Base-by-base conservation (phyloP, 83 land plant species). In the Isoetes engelmannii region DNA sequence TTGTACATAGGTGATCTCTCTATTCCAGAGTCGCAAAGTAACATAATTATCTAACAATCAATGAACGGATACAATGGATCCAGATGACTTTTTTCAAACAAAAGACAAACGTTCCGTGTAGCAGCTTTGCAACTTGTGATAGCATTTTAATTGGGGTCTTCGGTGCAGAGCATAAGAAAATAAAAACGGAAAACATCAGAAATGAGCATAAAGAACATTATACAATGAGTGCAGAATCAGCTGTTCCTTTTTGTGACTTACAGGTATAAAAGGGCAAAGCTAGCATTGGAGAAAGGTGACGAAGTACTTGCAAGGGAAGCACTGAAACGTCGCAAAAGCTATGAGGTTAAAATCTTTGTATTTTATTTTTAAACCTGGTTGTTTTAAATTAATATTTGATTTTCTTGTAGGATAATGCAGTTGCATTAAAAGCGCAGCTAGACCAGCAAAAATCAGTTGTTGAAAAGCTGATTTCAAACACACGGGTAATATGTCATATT, bases 271-370 rank as follows among this genome's bases (percentile, higher is more conserved):
- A 84, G 87, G 71, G 99, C 99, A 48, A 91, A 89, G 80, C 85
- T 95, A 60, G 99, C 99, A 48, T 84, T 95, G 48, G 81, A 76
- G 37, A 95, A 89, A 78, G 99, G 99, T 67, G 97, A 95, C 43
- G 99, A 95, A 47, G 84, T 84, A 64, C 91, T 95, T 81, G 99
- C 99, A 47, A 88, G 97, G 55, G 99, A 95, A 73, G 99, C 99
- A 61, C 80, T 95, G 5, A 92, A 89, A 70, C 78, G 99, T 41
- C 85, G 99, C 6, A 95, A 95, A 80, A 81, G 85, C 68, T 89
- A 84, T 77, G 94, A 89, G 79, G 99, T 91, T 72, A 28, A 45
- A n/a, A 5, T 44, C 20, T 0, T 56, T 51, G 47, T 73, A 55
- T 76, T 41, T 42, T 67, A 20, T 1, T 28, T 1, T 41, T 44